phyloP scores from a whole-genome alignment of 495 filamentous ascomycete genomes.

The Podospora bellae-mahoneyi region DNA sequence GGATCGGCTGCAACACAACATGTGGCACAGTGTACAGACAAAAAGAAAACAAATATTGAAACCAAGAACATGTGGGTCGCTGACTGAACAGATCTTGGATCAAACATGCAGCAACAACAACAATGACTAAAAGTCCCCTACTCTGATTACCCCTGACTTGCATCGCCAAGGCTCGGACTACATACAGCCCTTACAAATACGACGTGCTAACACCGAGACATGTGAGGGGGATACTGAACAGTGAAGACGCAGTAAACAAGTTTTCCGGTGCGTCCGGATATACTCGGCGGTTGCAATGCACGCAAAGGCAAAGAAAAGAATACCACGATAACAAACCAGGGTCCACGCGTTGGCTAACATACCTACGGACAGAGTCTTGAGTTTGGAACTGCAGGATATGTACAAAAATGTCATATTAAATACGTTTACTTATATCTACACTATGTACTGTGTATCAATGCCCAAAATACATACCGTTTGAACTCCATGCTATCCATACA shows the following conservation, averaged over 20 bases:
- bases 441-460: neutral
- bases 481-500: neutral
- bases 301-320: no score
- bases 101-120: neutral
- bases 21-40: neutral
- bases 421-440: neutral
- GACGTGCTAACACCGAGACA: neutral
- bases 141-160: neutral
- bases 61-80: neutral
- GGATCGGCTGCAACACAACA: neutral
- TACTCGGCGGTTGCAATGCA: neutral
- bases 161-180: neutral
- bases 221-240: neutral
- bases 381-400: no score
- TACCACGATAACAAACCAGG: no score
- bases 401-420: neutral
- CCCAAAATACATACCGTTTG: neutral
- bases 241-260: neutral
- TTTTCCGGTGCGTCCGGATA: neutral
- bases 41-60: neutral
- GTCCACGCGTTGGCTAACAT: no score
- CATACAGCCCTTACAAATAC: neutral
- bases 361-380: no score
- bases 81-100: neutral
- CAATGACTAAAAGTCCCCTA: neutral